Base-by-base conservation (phyloP, 768 basidiomycete genomes). In the Xanthoconium purpureum region DNA sequence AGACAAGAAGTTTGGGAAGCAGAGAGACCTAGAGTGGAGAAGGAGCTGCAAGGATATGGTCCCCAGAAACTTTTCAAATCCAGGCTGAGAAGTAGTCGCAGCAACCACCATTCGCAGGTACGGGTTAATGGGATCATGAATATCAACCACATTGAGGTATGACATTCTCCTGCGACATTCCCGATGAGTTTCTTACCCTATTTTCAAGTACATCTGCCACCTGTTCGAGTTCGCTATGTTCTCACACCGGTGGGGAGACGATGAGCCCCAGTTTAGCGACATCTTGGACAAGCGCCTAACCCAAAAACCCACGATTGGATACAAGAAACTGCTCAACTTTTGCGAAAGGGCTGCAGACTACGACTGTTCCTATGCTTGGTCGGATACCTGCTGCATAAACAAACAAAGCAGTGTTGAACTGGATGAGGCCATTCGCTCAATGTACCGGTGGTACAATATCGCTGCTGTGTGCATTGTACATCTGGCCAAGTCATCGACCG, bases 381-480 rank as follows among this genome's bases (percentile, higher is more conserved):
- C 63, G 24, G 69, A 71, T 12, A 63, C 62, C 0, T 63, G 62
- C n/a, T 63, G 61, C 15, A 61, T 61, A 47, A 52, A 61, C 51
- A 69, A 68, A 35, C 53, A 58, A 17, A 70, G 65, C 53, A 71
- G 70, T 29, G 60, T 66, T 11, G 69, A 70, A 44, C 54, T 70
- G n/a, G 66, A 67, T 24, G 70, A 69, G 38, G 66, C 67, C 36
- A 69, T 71, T 47, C 63, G 60, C 6, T 65, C 69, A 0, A 70
- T 71, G 69, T 70, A 67, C 47, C 39, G 55, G 12, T 70, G 67
- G 69, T 70, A 70, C 42, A 57, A 55, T 3, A 56, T 54, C 10
- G 58, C 69, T 17, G 39, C 59, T 6, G 51, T 70, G 11, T 70
- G 68, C 48, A 53, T 66, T 48, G 63, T 60, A 12, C 61, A 68